These are phyloP conservation scores for Torulaspora globosa DNA, from an alignment of 1,139 yeast genomes.

Conservation along the genomic window DNA sequence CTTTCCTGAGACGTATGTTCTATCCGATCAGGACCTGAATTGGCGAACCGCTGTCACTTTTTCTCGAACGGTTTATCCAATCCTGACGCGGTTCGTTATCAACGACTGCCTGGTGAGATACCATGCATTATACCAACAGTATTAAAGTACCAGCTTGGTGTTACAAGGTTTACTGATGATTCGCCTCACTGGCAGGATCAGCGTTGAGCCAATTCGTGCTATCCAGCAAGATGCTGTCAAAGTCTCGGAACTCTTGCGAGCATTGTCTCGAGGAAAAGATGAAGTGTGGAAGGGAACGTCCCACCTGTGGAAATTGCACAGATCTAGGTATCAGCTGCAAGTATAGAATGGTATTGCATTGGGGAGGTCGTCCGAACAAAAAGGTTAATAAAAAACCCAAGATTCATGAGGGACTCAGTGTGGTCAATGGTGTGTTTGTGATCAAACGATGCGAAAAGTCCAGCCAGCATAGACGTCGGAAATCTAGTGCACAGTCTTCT, in stretches of 20 bases:
- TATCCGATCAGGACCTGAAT: neutral
- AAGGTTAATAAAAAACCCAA: constrained; percentile 3
- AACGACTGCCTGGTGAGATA: neutral
- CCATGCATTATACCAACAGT: too few relatives aligned
- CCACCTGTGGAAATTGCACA: constrained; percentile 57
- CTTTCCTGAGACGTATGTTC: neutral
- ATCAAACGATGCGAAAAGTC: neutral
- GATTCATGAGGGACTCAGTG: constrained; percentile 9
- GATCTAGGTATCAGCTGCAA: constrained; percentile 52
- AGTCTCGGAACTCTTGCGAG: neutral
- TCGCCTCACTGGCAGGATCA: neutral
- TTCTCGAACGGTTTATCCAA: neutral
- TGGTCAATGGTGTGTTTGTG: constrained; percentile 14
- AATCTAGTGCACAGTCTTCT: neutral
- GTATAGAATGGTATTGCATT: constrained; percentile 58
- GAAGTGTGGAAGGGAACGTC: constrained; percentile 70
- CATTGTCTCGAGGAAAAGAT: constrained; percentile 41
- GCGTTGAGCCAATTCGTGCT: too few relatives aligned
- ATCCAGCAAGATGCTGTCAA: neutral
- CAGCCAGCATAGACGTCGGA: neutral
- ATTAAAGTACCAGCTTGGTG: neutral
- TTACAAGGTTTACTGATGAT: neutral
- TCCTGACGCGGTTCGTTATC: neutral
- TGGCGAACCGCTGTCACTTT: neutral
- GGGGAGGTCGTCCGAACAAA: constrained; percentile 71